Evolutionary conservation across 257 asterid genomes (phyloP), one percentile per base, ranked within the genome.

Genomic region (Solanum chaucha): DNA sequence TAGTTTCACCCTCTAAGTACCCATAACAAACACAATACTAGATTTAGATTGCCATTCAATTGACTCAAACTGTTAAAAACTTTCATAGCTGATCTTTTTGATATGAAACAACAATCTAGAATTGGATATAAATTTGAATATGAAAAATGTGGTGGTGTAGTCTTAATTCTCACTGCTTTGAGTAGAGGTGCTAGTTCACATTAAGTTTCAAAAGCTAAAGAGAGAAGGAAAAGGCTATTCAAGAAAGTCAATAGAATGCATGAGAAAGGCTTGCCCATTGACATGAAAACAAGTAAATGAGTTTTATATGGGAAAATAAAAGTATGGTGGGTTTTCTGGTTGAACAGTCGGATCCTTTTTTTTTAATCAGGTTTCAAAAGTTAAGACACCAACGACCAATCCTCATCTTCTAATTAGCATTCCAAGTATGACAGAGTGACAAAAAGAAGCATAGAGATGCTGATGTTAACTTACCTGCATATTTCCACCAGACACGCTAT

Each of bases 401-500:
- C 10, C 4, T 24, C 26, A 26, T 28, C 9, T 17, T 26, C 40
- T 78, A 44, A 2, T 28, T 80, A 48, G 41, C 19, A 48, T 81
- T 81, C 19, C 44, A 81, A 8, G 11, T 10, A 48, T 48, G 28
- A 17, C 10, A 9, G 28, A 80, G 85, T 3, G 44, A 13, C 65
- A 8, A 51, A 67, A 10, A 65, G 74, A 35, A 48, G 71, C 48
- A 83, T 28, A 65, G 32, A 87, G 85, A 35, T 13, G 2, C 14
- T 87, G 61, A 11, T 72, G 65, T 73, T 84, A 85, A 91, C 98
- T 91, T 92, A 95, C 99, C 74, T 89, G 91, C 99, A 97, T 97
- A 93, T 94, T 93, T 88, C 99, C 99, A 86, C 99, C 99, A 40
- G 97, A 87, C 24, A 87, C 84, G 32, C 89, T 88, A 90, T 97